Base-by-base conservation (phyloP, 495 filamentous ascomycete species). In the Aspergillus sclerotioniger region DNA sequence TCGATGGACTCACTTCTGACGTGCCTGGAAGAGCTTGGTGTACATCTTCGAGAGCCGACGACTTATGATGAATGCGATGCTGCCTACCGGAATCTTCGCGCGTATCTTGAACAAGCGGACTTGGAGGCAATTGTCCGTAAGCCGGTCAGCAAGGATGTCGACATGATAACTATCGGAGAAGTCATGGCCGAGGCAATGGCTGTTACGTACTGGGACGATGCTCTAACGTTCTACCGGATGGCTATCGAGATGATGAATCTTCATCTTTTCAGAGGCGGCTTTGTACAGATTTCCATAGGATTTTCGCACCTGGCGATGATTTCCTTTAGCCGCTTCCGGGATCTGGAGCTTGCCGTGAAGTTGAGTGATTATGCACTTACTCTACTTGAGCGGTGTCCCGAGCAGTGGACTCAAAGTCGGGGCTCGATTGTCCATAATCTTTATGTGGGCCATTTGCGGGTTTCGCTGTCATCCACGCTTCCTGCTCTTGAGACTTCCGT, bases 161-260 rank as follows among this genome's bases (percentile, higher is more conserved):
- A 71, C 25, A 65, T 90, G 41, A 71, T 85, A 19, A 87, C 85
- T 0, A 79, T 90, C 10, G 91, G 88, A 15, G 82, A 87, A 0
- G 84, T 95, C 25, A 78, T 96, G 57, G 79, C 85, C 0, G 92
- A 96, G 68, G 85, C 90, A 9, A 81, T 89, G 56, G 84, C 85
- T 51, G 85, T 90, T n/a, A 87, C 87, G 0, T 96, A 89, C 72
- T 96, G 91, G 91, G 85, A 83, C 62, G 85, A 94, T 67, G 73
- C 77, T 16, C 64, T 90, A 20, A 80, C 84, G 21, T 96, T 92
- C 70, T 95, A 92, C 67, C 84, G 89, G 53, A 83, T 90, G 57
- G 76, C 85, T 5, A 80, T 93, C 10, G 78, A 86, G 51, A 85
- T 91, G 76, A 74, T 93, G 62, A 80, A 87, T 45, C 80, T 86